phyloP scores from a whole-genome alignment of 1,284 basidiomycete genomes.

The Sporisorium scitamineum region DNA sequence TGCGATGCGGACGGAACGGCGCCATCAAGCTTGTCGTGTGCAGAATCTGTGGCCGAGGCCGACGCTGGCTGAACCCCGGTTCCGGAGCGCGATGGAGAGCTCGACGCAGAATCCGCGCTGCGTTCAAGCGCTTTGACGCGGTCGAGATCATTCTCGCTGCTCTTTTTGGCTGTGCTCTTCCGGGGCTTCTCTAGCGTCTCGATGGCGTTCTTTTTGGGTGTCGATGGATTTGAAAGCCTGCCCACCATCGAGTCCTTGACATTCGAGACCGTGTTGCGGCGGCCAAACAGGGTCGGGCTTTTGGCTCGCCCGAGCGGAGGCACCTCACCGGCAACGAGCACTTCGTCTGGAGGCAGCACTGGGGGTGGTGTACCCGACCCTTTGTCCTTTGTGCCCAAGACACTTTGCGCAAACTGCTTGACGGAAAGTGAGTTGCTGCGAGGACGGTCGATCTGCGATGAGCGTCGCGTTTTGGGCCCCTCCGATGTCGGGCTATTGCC shows the following conservation, averaged over 20 bases:
- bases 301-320: constrained; percentile 51
- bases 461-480: constrained; percentile 23
- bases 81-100: constrained; percentile 25
- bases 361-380: constrained; percentile 12
- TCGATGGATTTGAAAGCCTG: constrained; percentile 37
- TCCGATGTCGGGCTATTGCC: constrained; percentile 23
- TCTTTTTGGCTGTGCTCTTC: constrained; percentile 38
- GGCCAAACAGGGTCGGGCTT: constrained; percentile 53
- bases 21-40: constrained; percentile 11
- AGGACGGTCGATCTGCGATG: constrained; percentile 32
- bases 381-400: constrained; percentile 48
- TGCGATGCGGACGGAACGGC: constrained; percentile 44
- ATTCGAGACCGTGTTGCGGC: constrained; percentile 44
- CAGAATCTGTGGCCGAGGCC: neutral
- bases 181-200: constrained; percentile 28
- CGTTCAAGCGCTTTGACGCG: constrained; percentile 42
- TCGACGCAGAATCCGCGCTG: constrained; percentile 21
- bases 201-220: constrained; percentile 36
- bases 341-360: constrained; percentile 21
- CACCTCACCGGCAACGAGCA: constrained; percentile 47
- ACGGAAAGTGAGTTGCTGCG: constrained; percentile 59
- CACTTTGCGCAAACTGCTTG: constrained; percentile 51
- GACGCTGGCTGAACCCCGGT: neutral
- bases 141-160: constrained; percentile 40
- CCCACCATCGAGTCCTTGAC: constrained; percentile 44